Conservation (phyloP, 1,284 basidiomycete genomes). For the Earliella scabrosa region DNA sequence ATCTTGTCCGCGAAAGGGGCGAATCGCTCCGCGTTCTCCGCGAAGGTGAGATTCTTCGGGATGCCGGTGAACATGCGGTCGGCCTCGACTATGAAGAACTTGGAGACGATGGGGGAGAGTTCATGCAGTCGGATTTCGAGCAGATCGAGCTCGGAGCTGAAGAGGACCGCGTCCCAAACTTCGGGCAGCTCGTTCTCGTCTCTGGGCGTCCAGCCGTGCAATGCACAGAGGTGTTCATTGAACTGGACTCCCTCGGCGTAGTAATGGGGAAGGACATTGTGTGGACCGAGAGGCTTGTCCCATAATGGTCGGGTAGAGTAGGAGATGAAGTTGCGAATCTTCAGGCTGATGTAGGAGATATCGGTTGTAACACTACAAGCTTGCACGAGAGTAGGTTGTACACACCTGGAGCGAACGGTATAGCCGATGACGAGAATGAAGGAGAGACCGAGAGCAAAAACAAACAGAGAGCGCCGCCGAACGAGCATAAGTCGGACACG, state of each 20-base stretch:
- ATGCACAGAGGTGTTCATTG: slow-evolving; percentile 48
- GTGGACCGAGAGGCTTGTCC: slow-evolving; percentile 59
- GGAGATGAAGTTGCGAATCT: slow-evolving; percentile 52
- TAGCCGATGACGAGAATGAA: slow-evolving; percentile 16
- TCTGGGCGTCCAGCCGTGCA: slow-evolving; percentile 60
- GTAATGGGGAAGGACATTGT: slow-evolving; percentile 54
- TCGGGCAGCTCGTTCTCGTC: slow-evolving; percentile 21
- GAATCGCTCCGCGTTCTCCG: slow-evolving; percentile 51
- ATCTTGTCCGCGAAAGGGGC: slow-evolving; percentile 57
- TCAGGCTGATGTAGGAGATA: slow-evolving; percentile 24
- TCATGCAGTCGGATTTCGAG: slow-evolving; percentile 73
- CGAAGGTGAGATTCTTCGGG: slow-evolving; percentile 59
- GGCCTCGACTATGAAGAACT: slow-evolving; percentile 71
- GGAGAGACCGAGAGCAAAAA: slow-evolving; percentile 6
- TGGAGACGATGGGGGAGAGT: slow-evolving; percentile 61
- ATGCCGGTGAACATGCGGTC: slow-evolving; percentile 66
- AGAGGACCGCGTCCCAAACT: slow-evolving; percentile 59
- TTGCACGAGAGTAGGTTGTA: neutral
- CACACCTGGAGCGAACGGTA: slow-evolving; percentile 16
- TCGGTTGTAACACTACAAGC: slow-evolving; percentile 31
- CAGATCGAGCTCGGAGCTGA: slow-evolving; percentile 71
- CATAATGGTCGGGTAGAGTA: slow-evolving; percentile 69
- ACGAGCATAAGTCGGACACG: slow-evolving; percentile 14
- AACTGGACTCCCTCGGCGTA: slow-evolving; percentile 56
- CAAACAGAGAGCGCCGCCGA: slow-evolving; percentile 20